phyloP scores from a whole-genome alignment of 139 green algal genomes.

The Chlamydomonas eustigma region DNA sequence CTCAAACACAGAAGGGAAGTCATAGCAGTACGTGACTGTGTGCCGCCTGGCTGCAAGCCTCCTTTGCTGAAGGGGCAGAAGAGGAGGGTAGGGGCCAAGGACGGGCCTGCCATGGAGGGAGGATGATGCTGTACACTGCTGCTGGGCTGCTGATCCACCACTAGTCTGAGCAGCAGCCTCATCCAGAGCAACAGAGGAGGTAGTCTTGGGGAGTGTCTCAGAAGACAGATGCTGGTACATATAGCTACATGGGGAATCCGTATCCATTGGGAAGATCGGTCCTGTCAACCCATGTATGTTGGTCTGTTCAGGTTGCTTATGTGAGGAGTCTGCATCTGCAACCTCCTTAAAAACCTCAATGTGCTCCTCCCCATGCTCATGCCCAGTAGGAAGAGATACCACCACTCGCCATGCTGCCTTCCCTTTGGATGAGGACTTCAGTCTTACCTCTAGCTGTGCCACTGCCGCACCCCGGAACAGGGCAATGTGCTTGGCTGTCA shows the following conservation, averaged over 20 bases:
- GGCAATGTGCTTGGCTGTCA: conserved; percentile 40
- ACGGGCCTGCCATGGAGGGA: conserved; percentile 29
- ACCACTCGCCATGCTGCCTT: conserved; percentile 75
- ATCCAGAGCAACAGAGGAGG: not conserved
- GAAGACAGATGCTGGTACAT: not conserved
- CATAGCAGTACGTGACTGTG: conserved; percentile 91
- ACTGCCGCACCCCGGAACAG: conserved; percentile 50
- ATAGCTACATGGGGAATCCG: not conserved
- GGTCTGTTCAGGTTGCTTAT: not conserved
- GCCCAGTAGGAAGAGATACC: conserved; percentile 78
- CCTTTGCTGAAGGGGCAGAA: conserved; percentile 72
- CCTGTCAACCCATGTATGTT: not conserved
- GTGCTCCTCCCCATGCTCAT: conserved; percentile 82
- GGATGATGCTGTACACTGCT: not conserved
- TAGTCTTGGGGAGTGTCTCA: not conserved
- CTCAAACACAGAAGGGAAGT: conserved; percentile 92
- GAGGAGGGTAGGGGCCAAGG: conserved; percentile 62
- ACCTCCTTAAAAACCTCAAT: conserved; percentile 88
- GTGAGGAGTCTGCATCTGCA: too few relatives aligned
- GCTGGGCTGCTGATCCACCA: not conserved
- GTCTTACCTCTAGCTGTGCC: conserved; percentile 76
- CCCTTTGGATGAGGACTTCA: conserved; percentile 32
- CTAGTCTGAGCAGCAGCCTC: not conserved
- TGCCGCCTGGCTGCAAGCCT: conserved; percentile 71
- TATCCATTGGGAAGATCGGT: not conserved